These are phyloP conservation scores for Quercus bicolor DNA, from an alignment of 306 rosid species.

Conservation along the genomic window DNA sequence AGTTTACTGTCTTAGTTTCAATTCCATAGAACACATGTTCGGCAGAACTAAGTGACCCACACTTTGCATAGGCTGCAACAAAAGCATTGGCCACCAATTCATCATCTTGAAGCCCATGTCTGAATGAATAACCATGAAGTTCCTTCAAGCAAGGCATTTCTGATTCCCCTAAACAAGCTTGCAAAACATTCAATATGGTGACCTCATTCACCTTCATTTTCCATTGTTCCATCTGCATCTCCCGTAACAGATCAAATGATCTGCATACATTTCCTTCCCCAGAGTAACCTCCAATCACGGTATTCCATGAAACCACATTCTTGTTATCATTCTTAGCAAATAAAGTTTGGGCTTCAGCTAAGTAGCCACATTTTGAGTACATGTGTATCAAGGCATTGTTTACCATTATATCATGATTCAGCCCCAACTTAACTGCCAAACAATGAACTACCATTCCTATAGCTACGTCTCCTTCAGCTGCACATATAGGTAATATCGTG, in stretches of 20 bases:
- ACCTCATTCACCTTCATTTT: constrained; percentile 50
- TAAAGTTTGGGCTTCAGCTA: constrained; percentile 36
- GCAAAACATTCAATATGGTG: constrained; percentile 65
- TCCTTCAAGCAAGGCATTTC: constrained; percentile 54
- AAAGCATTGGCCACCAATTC: constrained; percentile 71
- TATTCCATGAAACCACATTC: constrained; percentile 81
- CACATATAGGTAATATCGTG: constrained; percentile 58
- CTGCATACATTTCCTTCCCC: constrained; percentile 47
- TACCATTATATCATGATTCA: constrained; percentile 50
- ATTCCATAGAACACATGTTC: constrained; percentile 52
- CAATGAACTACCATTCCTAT: constrained; percentile 74
- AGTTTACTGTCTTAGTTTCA: constrained; percentile 50
- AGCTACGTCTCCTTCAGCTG: constrained; percentile 38
- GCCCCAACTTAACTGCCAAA: constrained; percentile 58
- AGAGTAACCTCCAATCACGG: constrained; percentile 62
- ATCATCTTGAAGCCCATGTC: constrained; percentile 45
- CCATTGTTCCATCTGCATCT: constrained; percentile 51
- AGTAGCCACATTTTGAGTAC: constrained; percentile 72
- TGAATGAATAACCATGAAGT: constrained; percentile 62
- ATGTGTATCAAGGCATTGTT: constrained; percentile 65
- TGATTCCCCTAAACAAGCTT: constrained; percentile 50
- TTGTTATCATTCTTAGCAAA: constrained; percentile 46
- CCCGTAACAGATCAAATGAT: constrained; percentile 50
- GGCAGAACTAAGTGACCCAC: constrained; percentile 52
- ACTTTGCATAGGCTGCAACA: constrained; percentile 65